Base-by-base conservation (phyloP, 192 early-diverging fungal species). In the Umbelopsis ramanniana region DNA sequence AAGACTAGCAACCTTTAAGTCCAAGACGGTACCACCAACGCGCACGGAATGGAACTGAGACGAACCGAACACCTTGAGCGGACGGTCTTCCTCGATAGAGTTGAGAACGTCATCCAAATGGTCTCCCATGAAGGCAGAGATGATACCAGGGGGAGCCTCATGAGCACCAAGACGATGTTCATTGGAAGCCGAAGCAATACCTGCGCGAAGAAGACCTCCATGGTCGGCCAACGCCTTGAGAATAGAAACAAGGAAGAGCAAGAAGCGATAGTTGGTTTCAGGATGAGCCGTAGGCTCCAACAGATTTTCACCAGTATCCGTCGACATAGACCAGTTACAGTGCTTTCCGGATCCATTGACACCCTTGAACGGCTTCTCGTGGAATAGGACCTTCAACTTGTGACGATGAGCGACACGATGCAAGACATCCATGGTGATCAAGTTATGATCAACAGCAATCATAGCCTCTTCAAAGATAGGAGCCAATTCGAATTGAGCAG, bases 341-440 rank as follows among this genome's bases (percentile, higher is more conserved):
- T 98, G 97, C 89, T 99, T 99, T 72, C 97, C 96, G 38, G 93
- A 94, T 37, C 97, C 97, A 86, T 99, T 99, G 83, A 99, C 87
- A 72, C 97, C 96, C 86, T 95, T 94, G 89, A 97, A 99, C 29
- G 97, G 97, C 86, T 99, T 99, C 89, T 99, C 97, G 89, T 99
- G 97, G 92, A 93, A 99, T 55, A 99, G 88, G 67, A 92, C 91
- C 88, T 96, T 96, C 79, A 99, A 89, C 84, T 93, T 93, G 90
- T 99, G 93, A 69, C 93, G 90, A 88, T 99, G 96, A 50, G 97
- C 95, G 37, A 99, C 95, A 84, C 93, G 93, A 90, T 96, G 94
- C 72, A 98, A 86, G 55, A 96, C 89, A 81, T 97, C 95, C 97
- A 99, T 99, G 76, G 93, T 93, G 75, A 97, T 85, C 82, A 99